These are phyloP conservation scores for Tephrocybe sp. DNA, from an alignment of 768 basidiomycete genomes.

Conservation along the genomic window DNA sequence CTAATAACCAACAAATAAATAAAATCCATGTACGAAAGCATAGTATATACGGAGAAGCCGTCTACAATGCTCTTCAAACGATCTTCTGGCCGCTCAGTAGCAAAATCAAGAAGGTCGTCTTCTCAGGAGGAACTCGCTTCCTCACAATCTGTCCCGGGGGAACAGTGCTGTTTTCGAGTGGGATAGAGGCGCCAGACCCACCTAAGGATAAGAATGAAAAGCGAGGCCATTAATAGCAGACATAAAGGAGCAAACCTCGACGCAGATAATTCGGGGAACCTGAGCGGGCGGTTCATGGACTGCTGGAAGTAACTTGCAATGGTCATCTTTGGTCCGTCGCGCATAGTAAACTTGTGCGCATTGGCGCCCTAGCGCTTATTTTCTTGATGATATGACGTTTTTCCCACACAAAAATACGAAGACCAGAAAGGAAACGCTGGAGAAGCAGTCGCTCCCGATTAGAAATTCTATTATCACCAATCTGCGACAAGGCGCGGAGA, in stretches of 20 bases:
- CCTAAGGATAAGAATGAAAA: conserved; percentile 31
- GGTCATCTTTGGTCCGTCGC: conserved; percentile 52
- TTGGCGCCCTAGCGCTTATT: conserved; percentile 53
- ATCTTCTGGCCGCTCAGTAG: conserved; percentile 58
- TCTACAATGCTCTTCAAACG: conserved; percentile 52
- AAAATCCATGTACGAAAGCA: not conserved
- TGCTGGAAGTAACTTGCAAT: conserved; percentile 60
- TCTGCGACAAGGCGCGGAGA: conserved; percentile 35
- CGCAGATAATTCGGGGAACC: conserved; percentile 65
- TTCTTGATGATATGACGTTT: conserved; percentile 58
- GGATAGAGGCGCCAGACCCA: conserved; percentile 61
- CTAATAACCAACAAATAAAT: conserved; percentile 24
- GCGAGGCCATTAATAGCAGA: not conserved
- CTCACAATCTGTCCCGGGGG: conserved; percentile 66
- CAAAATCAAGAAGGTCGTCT: conserved; percentile 65
- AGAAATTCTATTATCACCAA: conserved; percentile 50
- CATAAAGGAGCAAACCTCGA: conserved; percentile 47
- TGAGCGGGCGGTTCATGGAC: conserved; percentile 49
- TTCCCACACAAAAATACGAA: conserved; percentile 38
- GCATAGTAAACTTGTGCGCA: conserved; percentile 51
- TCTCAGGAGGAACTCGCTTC: conserved; percentile 66
- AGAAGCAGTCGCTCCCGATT: conserved; percentile 55
- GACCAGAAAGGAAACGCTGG: conserved; percentile 52
- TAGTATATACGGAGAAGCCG: conserved; percentile 46
- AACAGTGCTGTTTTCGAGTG: conserved; percentile 60